Evolutionary conservation across 345 rosid genomes (phyloP).

Genomic region (Linum lewisii): DNA sequence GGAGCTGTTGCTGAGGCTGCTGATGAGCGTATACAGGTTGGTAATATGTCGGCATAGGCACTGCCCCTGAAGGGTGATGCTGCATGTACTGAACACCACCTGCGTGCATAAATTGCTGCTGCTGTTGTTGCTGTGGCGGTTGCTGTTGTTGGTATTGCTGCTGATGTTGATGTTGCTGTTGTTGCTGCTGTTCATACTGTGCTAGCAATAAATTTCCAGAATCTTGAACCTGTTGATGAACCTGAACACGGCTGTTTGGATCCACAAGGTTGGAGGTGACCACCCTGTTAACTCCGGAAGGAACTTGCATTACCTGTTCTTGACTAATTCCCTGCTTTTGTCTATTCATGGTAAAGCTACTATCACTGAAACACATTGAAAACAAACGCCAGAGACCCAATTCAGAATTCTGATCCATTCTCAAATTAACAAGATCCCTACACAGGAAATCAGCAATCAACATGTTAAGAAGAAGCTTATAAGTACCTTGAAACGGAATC

Average conservation of each 20-base stretch:
- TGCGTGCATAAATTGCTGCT: conserved; percentile 61
- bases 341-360: conserved; percentile 53
- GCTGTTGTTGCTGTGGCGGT: too few species aligned
- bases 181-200: conserved; percentile 42
- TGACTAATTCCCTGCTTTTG: conserved; percentile 57
- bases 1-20: conserved; percentile 50
- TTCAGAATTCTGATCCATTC: conserved; percentile 22
- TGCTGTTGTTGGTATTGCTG: too few species aligned
- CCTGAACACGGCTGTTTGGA: conserved; percentile 48
- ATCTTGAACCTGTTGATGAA: too few species aligned
- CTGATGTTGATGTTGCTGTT: too few species aligned
- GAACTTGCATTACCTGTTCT: conserved; percentile 50
- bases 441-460: too few species aligned
- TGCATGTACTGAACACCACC: conserved; percentile 59
- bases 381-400: conserved; percentile 19
- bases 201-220: conserved; percentile 47
- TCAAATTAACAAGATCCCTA: too few species aligned
- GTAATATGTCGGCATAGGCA: conserved; percentile 57
- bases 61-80: conserved; percentile 52
- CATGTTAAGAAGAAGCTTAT: too few species aligned
- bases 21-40: conserved; percentile 67
- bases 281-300: conserved; percentile 42
- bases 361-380: conserved; percentile 49
- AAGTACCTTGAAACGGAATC: conserved; percentile 96
- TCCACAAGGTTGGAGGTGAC: conserved; percentile 32